Conservation (phyloP, 805 yeast species). For the Blastobotrys muscicola region DNA sequence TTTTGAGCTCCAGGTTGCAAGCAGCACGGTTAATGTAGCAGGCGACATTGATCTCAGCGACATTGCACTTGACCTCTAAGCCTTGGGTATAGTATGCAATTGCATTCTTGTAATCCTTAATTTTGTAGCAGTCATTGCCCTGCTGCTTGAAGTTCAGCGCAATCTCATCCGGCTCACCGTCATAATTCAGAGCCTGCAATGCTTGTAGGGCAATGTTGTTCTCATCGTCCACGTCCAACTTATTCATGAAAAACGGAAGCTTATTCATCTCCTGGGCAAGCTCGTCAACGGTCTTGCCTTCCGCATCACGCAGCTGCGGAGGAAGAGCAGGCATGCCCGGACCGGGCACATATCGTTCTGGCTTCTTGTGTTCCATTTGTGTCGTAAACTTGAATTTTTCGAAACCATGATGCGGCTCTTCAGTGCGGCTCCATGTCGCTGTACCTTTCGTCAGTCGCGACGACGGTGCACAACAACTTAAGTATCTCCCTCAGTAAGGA, state of each 20-base stretch:
- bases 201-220: constrained; percentile 71
- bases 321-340: constrained; percentile 66
- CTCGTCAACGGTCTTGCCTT: constrained; percentile 50
- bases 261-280: constrained; percentile 69
- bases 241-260: constrained; percentile 90
- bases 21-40: constrained; percentile 81
- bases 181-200: constrained; percentile 80
- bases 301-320: constrained; percentile 63
- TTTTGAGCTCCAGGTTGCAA: constrained; percentile 74
- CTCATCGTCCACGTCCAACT: constrained; percentile 67
- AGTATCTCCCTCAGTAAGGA: too few relatives aligned
- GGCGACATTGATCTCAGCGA: constrained; percentile 45
- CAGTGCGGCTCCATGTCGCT: too few relatives aligned
- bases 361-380: too few relatives aligned
- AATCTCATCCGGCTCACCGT: constrained; percentile 89
- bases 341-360: constrained; percentile 32
- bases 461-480: too few relatives aligned
- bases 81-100: constrained; percentile 73
- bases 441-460: too few relatives aligned
- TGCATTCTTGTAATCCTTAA: constrained; percentile 66
- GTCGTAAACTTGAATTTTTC: too few relatives aligned
- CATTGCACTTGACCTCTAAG: constrained; percentile 55
- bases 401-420: too few relatives aligned
- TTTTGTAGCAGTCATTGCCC: constrained; percentile 80
- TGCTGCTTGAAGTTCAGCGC: constrained; percentile 85